phyloP scores from a whole-genome alignment of 768 basidiomycete species.

The Galerina marginata region DNA sequence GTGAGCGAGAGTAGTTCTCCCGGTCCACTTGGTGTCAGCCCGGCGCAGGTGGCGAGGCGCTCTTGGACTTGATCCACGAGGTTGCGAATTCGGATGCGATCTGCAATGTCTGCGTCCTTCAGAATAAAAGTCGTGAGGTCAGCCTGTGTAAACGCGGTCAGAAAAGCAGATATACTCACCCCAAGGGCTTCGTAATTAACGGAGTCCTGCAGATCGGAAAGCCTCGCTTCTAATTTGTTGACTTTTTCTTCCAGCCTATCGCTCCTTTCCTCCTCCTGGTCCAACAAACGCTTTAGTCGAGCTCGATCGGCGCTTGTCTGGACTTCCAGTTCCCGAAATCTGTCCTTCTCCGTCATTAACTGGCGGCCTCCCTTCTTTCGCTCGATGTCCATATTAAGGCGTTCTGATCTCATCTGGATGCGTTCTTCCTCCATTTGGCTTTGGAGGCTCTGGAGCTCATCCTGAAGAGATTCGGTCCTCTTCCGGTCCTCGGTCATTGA shows the following conservation, averaged over 20 bases:
- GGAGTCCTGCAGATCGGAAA: background rate
- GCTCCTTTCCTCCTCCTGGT: background rate
- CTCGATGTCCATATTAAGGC: background rate
- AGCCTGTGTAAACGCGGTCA: background rate
- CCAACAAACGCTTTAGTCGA: background rate
- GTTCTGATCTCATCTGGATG: background rate
- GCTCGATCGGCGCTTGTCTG: background rate
- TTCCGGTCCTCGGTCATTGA: background rate
- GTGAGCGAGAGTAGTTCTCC: slow-evolving; percentile 12
- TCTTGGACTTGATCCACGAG: slow-evolving; percentile 17
- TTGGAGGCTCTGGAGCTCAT: background rate
- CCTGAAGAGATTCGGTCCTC: background rate
- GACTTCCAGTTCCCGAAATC: background rate
- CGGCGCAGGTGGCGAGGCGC: slow-evolving; percentile 12
- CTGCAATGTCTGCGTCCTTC: slow-evolving; percentile 17
- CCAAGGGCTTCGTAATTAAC: background rate
- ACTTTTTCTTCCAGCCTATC: background rate
- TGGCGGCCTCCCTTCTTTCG: background rate
- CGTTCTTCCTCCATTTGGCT: background rate
- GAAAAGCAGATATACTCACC: background rate
- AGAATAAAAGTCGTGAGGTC: background rate
- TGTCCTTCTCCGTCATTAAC: background rate
- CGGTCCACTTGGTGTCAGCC: background rate
- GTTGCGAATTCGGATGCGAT: slow-evolving; percentile 19
- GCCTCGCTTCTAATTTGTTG: background rate